Evolutionary conservation across 202 grass and related monocot genomes (phyloP), one percentile per base, ranked within the genome.

Genomic region (Setaria viridis): DNA sequence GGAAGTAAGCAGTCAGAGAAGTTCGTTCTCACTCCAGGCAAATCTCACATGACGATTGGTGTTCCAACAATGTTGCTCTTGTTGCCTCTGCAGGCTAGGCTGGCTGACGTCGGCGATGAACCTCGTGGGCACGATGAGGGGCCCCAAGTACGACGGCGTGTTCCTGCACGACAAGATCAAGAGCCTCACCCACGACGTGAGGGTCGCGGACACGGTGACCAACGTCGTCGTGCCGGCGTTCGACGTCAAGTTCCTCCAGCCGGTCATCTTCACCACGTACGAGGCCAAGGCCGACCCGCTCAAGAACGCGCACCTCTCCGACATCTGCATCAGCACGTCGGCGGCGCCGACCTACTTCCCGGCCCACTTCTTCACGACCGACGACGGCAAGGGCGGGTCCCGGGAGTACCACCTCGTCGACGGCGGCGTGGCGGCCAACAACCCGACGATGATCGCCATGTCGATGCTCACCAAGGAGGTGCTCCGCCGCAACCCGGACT

Each of bases 311-410:
- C 87, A 87, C 73, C 88, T 97, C 19, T 93, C 87, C 5, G 94
- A 97, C 75, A 93, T 97, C 67, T 97, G 91, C 82, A 93, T 93
- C 87, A 90, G 89, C 82, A 93, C 94, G 2, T 90, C 91, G 13
- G 89, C 94, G 16, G 91, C 89, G 50, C 94, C 91, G 0, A 97
- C 91, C 9, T 96, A 89, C 76, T 87, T 96, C 71, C 93, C 91
- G 1, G 94, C 94, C 2, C 94, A 96, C 75, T 88, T 59, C 75
- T 97, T 97, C 74, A 87, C 49, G 20, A 92, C 79, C 8, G 6
- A 76, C 4, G 17, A 56, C 32, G n/a, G 37, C 43, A 5, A 46
- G 2, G 80, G 84, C 35, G 2, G 19, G 3, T 11, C 29, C 11
- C 46, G 72, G 5, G 81, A 90, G 60, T 94, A 71, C 60, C 87